Conservation (phyloP, 805 yeast genomes). For the Lipomyces oligophaga region DNA sequence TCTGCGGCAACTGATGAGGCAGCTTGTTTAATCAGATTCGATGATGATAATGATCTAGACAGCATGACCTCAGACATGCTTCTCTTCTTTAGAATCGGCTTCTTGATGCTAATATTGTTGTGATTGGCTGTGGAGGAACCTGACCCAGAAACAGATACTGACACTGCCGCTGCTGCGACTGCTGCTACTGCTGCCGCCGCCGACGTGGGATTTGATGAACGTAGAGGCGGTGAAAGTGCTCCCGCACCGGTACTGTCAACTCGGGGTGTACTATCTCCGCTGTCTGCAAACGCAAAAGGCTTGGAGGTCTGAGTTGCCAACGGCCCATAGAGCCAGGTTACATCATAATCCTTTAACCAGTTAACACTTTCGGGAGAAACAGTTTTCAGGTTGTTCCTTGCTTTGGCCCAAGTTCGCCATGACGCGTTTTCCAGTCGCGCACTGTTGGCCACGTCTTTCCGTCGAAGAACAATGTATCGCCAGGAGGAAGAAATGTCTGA, state of each 20-base stretch:
- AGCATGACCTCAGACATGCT: slow-evolving; percentile 79
- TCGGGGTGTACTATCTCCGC: slow-evolving; percentile 5
- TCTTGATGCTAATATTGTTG: slow-evolving; percentile 39
- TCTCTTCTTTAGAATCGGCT: slow-evolving; percentile 85
- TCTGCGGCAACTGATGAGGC: slow-evolving; percentile 26
- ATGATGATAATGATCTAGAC: slow-evolving; percentile 28
- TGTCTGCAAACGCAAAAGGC: slow-evolving; percentile 9
- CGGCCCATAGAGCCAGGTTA: slow-evolving; percentile 98
- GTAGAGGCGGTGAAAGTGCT: slow-evolving; percentile 20
- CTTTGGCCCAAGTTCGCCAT: slow-evolving; percentile 95
- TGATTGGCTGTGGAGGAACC: background rate
- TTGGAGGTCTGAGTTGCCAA: slow-evolving; percentile 33
- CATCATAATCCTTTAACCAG: slow-evolving; percentile 96
- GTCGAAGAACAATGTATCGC: slow-evolving; percentile 81
- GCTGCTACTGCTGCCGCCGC: background rate
- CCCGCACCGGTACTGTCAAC: slow-evolving; percentile 10
- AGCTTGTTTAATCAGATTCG: slow-evolving; percentile 27
- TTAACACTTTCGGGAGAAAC: slow-evolving; percentile 87
- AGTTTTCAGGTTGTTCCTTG: slow-evolving; percentile 61
- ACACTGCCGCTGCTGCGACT: background rate
- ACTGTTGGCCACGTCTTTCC: slow-evolving; percentile 79
- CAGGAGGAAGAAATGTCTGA: slow-evolving; percentile 89
- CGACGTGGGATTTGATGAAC: slow-evolving; percentile 9
- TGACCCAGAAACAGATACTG: background rate
- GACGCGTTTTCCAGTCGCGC: slow-evolving; percentile 79